A percentile compares a stretch with the other conserved stretches of the same genome.
Evolutionary conservation across 208 protist genomes (phyloP).

Genomic region (Leptomonas seymouri): DNA sequence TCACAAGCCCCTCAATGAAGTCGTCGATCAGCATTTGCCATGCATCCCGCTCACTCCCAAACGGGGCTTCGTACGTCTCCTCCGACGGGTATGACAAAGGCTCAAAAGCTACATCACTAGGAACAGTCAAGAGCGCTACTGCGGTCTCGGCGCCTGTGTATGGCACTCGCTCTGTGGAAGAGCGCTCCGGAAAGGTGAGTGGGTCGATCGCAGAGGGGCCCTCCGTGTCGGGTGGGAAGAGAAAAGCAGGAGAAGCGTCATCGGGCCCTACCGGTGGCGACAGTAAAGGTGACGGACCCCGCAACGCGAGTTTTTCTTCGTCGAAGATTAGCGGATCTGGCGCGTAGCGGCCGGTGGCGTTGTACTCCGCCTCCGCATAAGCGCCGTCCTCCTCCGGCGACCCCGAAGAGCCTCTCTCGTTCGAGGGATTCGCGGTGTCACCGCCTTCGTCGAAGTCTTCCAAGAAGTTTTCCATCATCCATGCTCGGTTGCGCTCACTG

Average conservation of each 20-base stretch:
- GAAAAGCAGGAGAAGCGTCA: neutral
- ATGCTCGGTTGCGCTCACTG: slow-evolving; percentile 17
- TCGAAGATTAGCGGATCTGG: slow-evolving; percentile 19
- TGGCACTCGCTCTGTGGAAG: neutral
- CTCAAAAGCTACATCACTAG: neutral
- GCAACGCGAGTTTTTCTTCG: neutral
- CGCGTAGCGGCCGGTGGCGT: slow-evolving; percentile 23
- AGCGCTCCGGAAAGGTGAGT: neutral
- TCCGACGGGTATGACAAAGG: slow-evolving; percentile 16
- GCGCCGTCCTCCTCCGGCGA: neutral
- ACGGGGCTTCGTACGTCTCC: slow-evolving; percentile 20
- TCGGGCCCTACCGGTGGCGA: neutral
- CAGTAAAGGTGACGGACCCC: neutral
- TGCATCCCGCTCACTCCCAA: slow-evolving; percentile 26
- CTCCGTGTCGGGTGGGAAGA: neutral
- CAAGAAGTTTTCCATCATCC: slow-evolving; percentile 5
- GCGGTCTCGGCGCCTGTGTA: neutral
- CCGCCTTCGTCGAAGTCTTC: slow-evolving; percentile 5
- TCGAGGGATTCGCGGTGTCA: neutral
- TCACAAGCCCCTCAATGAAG: slow-evolving; percentile 30
- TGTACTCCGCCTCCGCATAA: neutral
- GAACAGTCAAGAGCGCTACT: neutral
- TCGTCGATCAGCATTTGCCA: slow-evolving; percentile 31
- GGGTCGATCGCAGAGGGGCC: neutral
- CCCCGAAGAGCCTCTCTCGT: neutral